Conservation (phyloP, 345 rosid species). For the Eucalyptus melliodora region DNA sequence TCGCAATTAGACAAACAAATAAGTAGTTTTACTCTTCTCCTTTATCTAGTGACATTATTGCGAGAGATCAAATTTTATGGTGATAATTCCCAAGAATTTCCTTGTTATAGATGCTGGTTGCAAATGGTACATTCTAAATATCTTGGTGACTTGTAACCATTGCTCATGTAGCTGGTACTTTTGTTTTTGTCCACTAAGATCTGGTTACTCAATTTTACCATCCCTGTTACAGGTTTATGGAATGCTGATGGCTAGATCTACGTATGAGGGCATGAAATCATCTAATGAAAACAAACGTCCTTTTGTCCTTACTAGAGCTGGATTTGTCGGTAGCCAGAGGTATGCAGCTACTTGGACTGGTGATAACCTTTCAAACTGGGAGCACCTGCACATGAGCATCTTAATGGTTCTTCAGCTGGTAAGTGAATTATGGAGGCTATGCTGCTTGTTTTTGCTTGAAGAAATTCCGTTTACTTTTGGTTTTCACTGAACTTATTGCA, state of each 20-base stretch:
- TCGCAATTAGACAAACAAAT: not conserved
- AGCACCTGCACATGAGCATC: conserved; percentile 85
- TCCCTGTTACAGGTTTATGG: conserved; percentile 51
- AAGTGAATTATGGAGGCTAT: conserved; percentile 2
- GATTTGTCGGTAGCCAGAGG: conserved; percentile 80
- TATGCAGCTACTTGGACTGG: conserved; percentile 96
- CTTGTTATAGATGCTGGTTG: not conserved
- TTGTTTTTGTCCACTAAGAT: not conserved
- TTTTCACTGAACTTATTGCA: not conserved
- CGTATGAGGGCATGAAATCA: conserved; percentile 77
- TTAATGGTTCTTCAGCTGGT: conserved; percentile 96
- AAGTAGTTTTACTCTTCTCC: not conserved
- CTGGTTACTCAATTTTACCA: not conserved
- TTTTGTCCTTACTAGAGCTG: conserved; percentile 95
- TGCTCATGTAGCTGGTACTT: not conserved
- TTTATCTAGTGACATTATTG: not conserved
- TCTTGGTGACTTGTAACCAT: not conserved
- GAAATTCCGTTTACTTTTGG: not conserved
- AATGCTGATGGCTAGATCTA: conserved; percentile 88
- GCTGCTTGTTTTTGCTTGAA: not conserved
- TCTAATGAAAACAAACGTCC: conserved; percentile 68
- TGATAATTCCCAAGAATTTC: not conserved
- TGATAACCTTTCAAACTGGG: conserved; percentile 92
- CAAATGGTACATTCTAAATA: not conserved
- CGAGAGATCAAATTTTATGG: not conserved